These are phyloP conservation scores for Saururus chinensis DNA, from an alignment of 164 flowering plant genomes.

Conservation along the genomic window DNA sequence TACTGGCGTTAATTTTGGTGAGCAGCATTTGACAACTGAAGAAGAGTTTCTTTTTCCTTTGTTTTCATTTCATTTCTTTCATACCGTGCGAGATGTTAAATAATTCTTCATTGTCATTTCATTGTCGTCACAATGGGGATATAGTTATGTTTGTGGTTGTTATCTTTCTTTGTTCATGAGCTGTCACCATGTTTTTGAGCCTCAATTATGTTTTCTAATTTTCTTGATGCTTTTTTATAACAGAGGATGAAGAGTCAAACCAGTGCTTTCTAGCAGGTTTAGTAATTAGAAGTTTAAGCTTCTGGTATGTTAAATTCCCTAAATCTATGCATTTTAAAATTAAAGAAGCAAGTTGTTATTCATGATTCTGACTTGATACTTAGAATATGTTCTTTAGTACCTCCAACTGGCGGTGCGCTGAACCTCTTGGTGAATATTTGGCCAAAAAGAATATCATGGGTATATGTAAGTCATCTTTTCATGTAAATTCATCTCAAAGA, in stretches of 20 bases:
- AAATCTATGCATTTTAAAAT: not conserved
- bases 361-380: not conserved
- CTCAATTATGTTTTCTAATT: not conserved
- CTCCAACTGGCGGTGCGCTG: slow-evolving; percentile 68
- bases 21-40: not conserved
- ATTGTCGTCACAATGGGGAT: too few relatives aligned
- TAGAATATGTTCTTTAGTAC: slow-evolving; percentile 29
- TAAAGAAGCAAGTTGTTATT: too few relatives aligned
- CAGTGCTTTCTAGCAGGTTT: slow-evolving; percentile 16
- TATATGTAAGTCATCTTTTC: not conserved
- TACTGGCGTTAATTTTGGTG: slow-evolving; percentile 14
- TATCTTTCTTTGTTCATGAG: not conserved
- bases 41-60: too few relatives aligned
- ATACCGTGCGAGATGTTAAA: too few relatives aligned
- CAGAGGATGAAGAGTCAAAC: slow-evolving; percentile 16
- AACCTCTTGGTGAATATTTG: slow-evolving; percentile 61
- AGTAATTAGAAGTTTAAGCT: slow-evolving; percentile 13
- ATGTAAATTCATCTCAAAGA: too few relatives aligned
- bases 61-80: too few relatives aligned
- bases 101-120: too few relatives aligned
- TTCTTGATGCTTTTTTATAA: not conserved
- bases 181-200: too few relatives aligned
- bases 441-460: slow-evolving; percentile 73
- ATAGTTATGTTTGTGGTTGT: not conserved
- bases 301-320: slow-evolving; percentile 5